phyloP scores from a whole-genome alignment of 352 stramenopile species.

The Phytophthora cactorum region DNA sequence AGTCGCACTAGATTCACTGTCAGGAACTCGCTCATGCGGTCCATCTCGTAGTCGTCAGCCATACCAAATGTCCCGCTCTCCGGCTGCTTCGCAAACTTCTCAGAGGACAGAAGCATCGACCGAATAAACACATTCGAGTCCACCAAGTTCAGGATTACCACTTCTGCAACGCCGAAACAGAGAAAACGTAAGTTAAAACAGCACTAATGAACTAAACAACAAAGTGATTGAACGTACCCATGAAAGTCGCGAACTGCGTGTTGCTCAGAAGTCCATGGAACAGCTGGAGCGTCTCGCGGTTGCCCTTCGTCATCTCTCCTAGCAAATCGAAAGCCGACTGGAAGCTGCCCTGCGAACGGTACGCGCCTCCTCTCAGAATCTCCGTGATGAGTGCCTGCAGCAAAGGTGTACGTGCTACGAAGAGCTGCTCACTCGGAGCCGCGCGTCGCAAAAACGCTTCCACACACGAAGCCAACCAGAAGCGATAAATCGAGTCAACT shows the following conservation, averaged over 20 bases:
- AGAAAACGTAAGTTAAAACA: slow-evolving; percentile 10
- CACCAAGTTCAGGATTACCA: slow-evolving; percentile 94
- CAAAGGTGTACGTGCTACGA: slow-evolving; percentile 89
- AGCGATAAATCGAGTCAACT: slow-evolving; percentile 94
- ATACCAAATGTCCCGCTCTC: slow-evolving; percentile 47
- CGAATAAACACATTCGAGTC: slow-evolving; percentile 98
- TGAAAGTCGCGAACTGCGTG: slow-evolving; percentile 90
- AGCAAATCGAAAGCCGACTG: slow-evolving; percentile 97
- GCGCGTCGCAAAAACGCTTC: slow-evolving; percentile 94
- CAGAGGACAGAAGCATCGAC: slow-evolving; percentile 87
- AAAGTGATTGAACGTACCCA: slow-evolving; percentile 61
- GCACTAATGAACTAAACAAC: background rate
- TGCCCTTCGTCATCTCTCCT: slow-evolving; percentile 96
- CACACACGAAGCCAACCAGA: slow-evolving; percentile 96
- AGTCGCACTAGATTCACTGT: slow-evolving; percentile 88
- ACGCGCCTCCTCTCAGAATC: slow-evolving; percentile 80
- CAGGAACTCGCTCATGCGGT: slow-evolving; percentile 90
- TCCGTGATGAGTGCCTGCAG: slow-evolving; percentile 89
- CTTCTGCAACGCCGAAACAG: slow-evolving; percentile 50
- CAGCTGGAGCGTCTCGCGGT: slow-evolving; percentile 89
- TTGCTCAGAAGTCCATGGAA: slow-evolving; percentile 90
- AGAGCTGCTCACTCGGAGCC: slow-evolving; percentile 88
- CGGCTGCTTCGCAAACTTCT: slow-evolving; percentile 67
- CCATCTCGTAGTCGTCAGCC: slow-evolving; percentile 66
- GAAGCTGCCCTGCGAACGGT: slow-evolving; percentile 91